A percentile compares a stretch with the other conserved stretches of the same genome.
Conservation (phyloP, 441 rosid genomes). For the Pelargonium fulgidum region DNA sequence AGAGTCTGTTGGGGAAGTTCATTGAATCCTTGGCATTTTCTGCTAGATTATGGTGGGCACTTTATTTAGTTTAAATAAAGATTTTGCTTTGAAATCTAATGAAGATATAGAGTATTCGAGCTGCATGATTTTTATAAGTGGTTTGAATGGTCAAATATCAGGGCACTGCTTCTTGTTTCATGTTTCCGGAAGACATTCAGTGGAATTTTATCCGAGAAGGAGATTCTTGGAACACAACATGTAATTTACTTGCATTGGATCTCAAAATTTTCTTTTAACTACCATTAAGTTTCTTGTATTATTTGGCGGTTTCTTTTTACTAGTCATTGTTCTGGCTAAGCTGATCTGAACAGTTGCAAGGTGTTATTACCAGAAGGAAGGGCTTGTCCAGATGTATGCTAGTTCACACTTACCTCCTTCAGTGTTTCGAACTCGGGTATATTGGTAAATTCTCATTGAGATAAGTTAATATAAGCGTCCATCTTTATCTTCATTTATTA, state of each 20-base stretch:
- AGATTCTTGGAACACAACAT: constrained; percentile 57
- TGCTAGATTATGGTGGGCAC: constrained; percentile 67
- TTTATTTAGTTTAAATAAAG: constrained; percentile 7
- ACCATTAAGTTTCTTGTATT: constrained; percentile 16
- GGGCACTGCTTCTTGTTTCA: constrained; percentile 65
- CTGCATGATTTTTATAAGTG: constrained; percentile 17
- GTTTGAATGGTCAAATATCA: constrained; percentile 33
- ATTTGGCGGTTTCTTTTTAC: constrained; percentile 17
- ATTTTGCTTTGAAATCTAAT: constrained; percentile 5
- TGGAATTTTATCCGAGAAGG: constrained; percentile 48
- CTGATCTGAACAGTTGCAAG: constrained; percentile 40
- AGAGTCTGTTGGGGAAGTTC: constrained; percentile 55
- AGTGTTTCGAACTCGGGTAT: constrained; percentile 67
- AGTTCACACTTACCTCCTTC: constrained; percentile 46
- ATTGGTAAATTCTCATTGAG: constrained; percentile 31
- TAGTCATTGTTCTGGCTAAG: constrained; percentile 28
- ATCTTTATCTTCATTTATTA: constrained; percentile 9
- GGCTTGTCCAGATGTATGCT: constrained; percentile 56
- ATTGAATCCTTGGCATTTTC: constrained; percentile 61
- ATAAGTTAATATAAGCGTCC: constrained; percentile 14
- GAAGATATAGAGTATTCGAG: constrained; percentile 10
- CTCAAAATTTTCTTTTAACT: constrained; percentile 9
- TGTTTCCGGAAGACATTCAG: constrained; percentile 63
- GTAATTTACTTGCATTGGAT: constrained; percentile 37
- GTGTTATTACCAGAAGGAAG: constrained; percentile 57